Evolutionary conservation across 208 protist species (phyloP).

Genomic region (Acanthamoeba polyphaga): DNA sequence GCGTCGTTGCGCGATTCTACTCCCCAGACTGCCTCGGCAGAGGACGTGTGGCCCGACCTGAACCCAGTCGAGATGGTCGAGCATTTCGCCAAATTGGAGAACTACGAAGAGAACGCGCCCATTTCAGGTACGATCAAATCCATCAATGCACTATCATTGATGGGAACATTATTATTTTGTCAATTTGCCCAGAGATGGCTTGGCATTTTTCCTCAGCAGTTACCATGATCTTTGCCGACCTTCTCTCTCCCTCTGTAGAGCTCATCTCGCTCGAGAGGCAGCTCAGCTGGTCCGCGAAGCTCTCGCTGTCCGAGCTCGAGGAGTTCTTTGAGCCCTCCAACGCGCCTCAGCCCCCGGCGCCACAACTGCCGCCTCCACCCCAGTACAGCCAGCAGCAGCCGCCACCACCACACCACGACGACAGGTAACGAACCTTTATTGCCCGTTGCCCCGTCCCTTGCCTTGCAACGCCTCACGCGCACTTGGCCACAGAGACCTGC

Average conservation of each 20-base stretch:
- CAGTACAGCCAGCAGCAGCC: background rate
- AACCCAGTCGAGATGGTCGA: slow-evolving; percentile 12
- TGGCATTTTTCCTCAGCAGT: too few relatives aligned
- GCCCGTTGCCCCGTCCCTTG: background rate
- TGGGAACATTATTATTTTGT: too few relatives aligned
- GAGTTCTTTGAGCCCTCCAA: background rate
- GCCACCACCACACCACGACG: background rate
- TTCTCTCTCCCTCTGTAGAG: background rate
- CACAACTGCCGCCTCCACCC: background rate
- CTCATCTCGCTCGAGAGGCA: background rate
- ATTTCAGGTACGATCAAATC: background rate
- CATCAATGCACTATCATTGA: too few relatives aligned
- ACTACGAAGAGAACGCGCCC: background rate
- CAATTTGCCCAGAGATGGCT: too few relatives aligned
- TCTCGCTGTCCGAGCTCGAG: background rate
- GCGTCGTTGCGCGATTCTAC: background rate
- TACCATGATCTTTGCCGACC: too few relatives aligned
- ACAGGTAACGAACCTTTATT: background rate
- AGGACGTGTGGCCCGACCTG: slow-evolving; percentile 3
- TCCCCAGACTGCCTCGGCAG: background rate
- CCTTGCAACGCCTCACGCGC: background rate
- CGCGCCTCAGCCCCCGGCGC: background rate
- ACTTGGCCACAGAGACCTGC: background rate
- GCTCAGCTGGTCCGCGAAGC: background rate
- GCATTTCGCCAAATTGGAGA: background rate